These are phyloP conservation scores for Lolium rigidum DNA, from an alignment of 176 grass and related monocot species.

Conservation along the genomic window DNA sequence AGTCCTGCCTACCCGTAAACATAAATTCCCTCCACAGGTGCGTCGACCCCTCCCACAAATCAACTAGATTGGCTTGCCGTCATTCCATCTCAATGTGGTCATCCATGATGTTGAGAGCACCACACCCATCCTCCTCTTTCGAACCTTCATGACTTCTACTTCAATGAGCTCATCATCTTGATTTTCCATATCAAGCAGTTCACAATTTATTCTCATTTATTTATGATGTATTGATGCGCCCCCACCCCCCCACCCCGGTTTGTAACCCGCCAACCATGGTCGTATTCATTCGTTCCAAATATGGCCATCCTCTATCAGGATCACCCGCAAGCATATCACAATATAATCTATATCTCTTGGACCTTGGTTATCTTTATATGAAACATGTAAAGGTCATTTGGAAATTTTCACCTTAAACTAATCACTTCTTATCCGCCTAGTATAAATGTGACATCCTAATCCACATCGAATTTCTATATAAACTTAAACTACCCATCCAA, in stretches of 20 bases:
- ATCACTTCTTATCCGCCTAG: not conserved
- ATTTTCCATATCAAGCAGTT: not conserved
- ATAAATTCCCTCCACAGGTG: not conserved
- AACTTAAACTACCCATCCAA: not conserved
- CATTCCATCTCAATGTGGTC: not conserved
- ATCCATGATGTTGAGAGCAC: not conserved
- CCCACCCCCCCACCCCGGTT: no score
- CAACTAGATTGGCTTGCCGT: not conserved
- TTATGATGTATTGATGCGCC: not conserved
- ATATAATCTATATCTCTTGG: not conserved
- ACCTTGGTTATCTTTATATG: not conserved
- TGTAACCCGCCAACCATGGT: not conserved
- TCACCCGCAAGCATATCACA: not conserved
- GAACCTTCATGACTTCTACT: not conserved
- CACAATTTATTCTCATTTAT: not conserved
- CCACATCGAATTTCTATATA: not conserved
- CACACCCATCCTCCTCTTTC: not conserved
- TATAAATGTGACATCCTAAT: not conserved
- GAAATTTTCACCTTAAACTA: not conserved
- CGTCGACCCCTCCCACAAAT: not conserved
- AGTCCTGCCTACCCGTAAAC: not conserved
- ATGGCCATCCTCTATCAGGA: not conserved
- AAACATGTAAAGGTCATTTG: not conserved
- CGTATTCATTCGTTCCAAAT: not conserved
- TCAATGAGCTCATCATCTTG: no score